These are phyloP conservation scores for Baudoinia panamericana DNA, from an alignment of 495 filamentous ascomycete species.

Conservation along the genomic window DNA sequence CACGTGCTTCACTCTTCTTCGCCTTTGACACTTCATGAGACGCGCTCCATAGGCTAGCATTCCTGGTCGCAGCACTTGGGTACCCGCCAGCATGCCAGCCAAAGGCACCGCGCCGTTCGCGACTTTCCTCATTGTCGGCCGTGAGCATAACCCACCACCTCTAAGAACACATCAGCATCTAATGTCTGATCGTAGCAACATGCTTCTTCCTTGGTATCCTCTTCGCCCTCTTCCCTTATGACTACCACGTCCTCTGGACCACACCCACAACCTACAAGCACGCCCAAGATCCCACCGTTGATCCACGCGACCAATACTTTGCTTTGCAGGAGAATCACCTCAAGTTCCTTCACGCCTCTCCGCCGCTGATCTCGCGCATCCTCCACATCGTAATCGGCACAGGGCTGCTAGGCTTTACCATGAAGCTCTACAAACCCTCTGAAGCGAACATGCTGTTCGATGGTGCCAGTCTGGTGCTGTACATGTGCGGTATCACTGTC, in stretches of 20 bases:
- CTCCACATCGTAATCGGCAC: conserved; percentile 83
- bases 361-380: conserved; percentile 80
- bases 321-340: conserved; percentile 77
- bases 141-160: conserved; percentile 39
- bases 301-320: conserved; percentile 39
- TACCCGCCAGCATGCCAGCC: conserved; percentile 10
- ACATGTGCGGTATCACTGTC: conserved; percentile 79
- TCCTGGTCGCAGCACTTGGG: too few relatives aligned
- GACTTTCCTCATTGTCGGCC: conserved; percentile 91
- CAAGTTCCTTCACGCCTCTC: conserved; percentile 69
- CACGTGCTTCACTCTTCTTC: too few relatives aligned
- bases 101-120: conserved; percentile 45
- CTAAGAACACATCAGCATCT: conserved; percentile 3
- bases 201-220: conserved; percentile 97
- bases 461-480: conserved; percentile 78
- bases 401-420: conserved; percentile 78
- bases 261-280: conserved; percentile 28
- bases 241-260: conserved; percentile 94
- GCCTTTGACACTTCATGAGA: too few relatives aligned
- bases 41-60: too few relatives aligned
- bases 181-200: conserved; percentile 4
- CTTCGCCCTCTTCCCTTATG: conserved; percentile 94
- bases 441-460: conserved; percentile 96
- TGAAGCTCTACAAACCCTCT: conserved; percentile 80
- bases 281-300: conserved; percentile 24